A percentile compares a stretch with the other conserved stretches of the same genome.
Evolutionary conservation across 2,329 filamentous ascomycete genomes (phyloP).

Genomic region (Neurospora sp.): DNA sequence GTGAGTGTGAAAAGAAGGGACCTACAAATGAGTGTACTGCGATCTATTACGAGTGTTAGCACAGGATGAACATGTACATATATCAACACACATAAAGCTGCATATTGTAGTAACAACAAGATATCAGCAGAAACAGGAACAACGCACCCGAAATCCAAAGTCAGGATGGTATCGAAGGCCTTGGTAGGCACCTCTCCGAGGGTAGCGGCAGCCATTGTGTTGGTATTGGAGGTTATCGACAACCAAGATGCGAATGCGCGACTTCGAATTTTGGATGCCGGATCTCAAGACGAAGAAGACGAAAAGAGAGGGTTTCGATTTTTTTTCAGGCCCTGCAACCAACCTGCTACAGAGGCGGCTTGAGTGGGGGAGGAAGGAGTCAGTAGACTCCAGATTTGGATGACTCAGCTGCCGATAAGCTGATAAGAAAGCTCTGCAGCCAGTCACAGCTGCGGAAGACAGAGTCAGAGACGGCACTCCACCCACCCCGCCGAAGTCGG

Average conservation of each 20-base stretch:
- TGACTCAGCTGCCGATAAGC: background rate
- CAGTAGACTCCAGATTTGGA: background rate
- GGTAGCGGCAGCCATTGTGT: background rate
- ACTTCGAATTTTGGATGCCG: background rate
- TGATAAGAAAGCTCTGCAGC: background rate
- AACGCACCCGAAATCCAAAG: conserved; percentile 16
- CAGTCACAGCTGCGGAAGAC: background rate
- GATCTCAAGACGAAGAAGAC: background rate
- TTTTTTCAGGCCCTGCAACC: background rate
- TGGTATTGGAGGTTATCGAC: background rate
- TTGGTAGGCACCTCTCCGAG: conserved; percentile 1
- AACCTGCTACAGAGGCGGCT: background rate
- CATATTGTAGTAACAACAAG: background rate
- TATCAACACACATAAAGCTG: background rate
- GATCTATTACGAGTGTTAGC: conserved; percentile 7
- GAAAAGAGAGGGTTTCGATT: background rate
- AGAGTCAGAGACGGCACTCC: background rate
- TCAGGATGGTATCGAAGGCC: conserved; percentile 16
- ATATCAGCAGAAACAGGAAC: background rate
- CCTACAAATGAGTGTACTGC: conserved; percentile 16
- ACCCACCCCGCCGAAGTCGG: background rate
- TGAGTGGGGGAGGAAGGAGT: background rate
- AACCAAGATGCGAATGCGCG: background rate
- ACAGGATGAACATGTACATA: background rate
- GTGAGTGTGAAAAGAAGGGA: background rate